These are phyloP conservation scores for Hydnum rufescens DNA, from an alignment of 768 basidiomycete genomes.

Conservation along the genomic window DNA sequence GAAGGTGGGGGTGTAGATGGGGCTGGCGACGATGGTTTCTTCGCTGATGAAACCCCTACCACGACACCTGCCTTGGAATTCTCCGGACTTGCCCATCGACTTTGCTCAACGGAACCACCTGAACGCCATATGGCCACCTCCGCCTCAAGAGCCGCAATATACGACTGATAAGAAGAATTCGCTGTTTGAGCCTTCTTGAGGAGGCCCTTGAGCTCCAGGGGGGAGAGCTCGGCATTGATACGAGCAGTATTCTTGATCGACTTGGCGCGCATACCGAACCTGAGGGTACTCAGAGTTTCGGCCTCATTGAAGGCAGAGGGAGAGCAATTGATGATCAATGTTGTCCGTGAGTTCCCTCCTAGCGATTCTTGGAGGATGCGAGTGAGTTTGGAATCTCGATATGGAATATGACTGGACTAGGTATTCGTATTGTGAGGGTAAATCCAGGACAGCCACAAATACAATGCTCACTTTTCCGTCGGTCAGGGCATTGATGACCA, in stretches of 20 bases:
- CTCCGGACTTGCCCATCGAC: slow-evolving; percentile 58
- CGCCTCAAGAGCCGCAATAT: slow-evolving; percentile 76
- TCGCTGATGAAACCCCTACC: slow-evolving; percentile 23
- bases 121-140: slow-evolving; percentile 79
- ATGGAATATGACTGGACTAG: slow-evolving; percentile 90
- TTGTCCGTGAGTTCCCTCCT: slow-evolving; percentile 86
- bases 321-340: slow-evolving; percentile 98
- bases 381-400: slow-evolving; percentile 97
- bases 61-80: slow-evolving; percentile 27
- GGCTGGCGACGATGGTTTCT: slow-evolving; percentile 17
- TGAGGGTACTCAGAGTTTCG: slow-evolving; percentile 90
- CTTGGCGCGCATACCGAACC: slow-evolving; percentile 99
- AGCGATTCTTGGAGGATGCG: slow-evolving; percentile 97
- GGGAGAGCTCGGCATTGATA: slow-evolving; percentile 93
- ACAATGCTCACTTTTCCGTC: slow-evolving; percentile 74
- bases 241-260: slow-evolving; percentile 99
- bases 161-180: slow-evolving; percentile 63
- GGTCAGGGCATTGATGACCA: slow-evolving; percentile 98
- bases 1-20: slow-evolving; percentile 33
- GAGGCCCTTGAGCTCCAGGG: slow-evolving; percentile 83
- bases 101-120: slow-evolving; percentile 66
- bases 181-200: slow-evolving; percentile 78
- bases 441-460: slow-evolving; percentile 1
- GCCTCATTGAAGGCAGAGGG: slow-evolving; percentile 94
- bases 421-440: not conserved